Base-by-base conservation (phyloP, 371 early-diverging fungal genomes). In the Quaeritorhiza haematococci region DNA sequence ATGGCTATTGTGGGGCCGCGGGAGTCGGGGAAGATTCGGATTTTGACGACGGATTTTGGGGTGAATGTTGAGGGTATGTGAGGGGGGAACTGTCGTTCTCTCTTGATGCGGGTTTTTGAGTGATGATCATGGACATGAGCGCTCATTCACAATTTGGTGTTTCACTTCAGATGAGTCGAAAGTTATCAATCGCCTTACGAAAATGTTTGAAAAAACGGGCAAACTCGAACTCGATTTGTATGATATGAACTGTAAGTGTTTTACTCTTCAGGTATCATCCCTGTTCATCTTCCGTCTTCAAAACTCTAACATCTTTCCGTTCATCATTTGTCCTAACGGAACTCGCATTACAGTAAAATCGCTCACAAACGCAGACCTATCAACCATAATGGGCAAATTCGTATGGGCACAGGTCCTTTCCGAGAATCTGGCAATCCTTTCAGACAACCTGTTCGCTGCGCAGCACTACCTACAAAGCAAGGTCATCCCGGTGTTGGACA, bases 381-480 rank as follows among this genome's bases (percentile, higher is more conserved):
- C n/a, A n/a, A n/a, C n/a, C n/a, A 61, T 84, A 6, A 65, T 81
- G 1, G 55, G 83, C 32, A 84, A 84, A 53, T 87, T 90, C 67
- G 78, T 83, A 10, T 84, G 85, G 85, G 79, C 82, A n/a, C 82
- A 89, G 63, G 72, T 83, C 30, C 62, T 90, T 3, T 77, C 86
- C 6, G 83, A 85, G 47, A 88, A 88, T 55, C 52, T 88, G 33
- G 57, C 78, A 1, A 75, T 83, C 8, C 64, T 87, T 33, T 76
- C 85, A 0, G 69, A 81, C 32, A 85, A 87, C 59, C 75, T 78
- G 53, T 86, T 85, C 68, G 86, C 90, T 6, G 80, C 87, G 21
- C 72, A 74, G 42, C 82, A 87, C 64, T 90, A 83, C 67, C 56
- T 87, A 19, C 62, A 75, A 26, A 71, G 70, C 1, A 80, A 83